These are phyloP conservation scores for Omphalea diandra DNA, from an alignment of 441 rosid genomes.

Conservation along the genomic window DNA sequence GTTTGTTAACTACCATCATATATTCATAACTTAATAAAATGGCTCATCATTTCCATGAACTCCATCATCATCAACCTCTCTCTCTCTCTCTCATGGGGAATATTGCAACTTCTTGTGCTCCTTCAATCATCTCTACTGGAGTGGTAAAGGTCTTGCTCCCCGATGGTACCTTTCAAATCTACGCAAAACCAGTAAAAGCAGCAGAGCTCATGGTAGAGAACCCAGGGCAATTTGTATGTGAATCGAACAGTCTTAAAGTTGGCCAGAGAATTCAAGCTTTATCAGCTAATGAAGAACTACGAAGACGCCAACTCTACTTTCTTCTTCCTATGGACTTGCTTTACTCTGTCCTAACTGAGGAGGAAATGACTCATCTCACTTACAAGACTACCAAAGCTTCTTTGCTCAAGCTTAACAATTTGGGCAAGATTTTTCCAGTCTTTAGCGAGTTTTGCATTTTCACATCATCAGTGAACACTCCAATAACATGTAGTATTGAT, in stretches of 20 bases:
- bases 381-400: constrained; percentile 35
- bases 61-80: constrained; percentile 4
- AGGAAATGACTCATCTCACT: constrained; percentile 40
- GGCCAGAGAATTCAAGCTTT: constrained; percentile 42
- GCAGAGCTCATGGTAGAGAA: constrained; percentile 45
- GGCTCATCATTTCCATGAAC: constrained; percentile 1
- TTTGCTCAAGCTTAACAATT: constrained; percentile 31
- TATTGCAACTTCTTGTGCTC: constrained; percentile 46
- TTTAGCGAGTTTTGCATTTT: constrained; percentile 42
- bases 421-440: constrained; percentile 46
- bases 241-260: constrained; percentile 33
- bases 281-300: constrained; percentile 40
- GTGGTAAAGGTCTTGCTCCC: constrained; percentile 33
- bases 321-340: constrained; percentile 54
- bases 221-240: constrained; percentile 48
- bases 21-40: constrained; percentile 13
- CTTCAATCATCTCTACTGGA: constrained; percentile 36
- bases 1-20: constrained; percentile 19
- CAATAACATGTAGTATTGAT: not conserved
- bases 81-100: constrained; percentile 42
- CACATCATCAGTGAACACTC: constrained; percentile 19
- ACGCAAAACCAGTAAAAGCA: constrained; percentile 39
- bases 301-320: constrained; percentile 43
- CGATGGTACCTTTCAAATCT: constrained; percentile 32
- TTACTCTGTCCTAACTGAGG: constrained; percentile 47